Percentiles rank a stretch among this genome's conserved stretches.
phyloP scores from a whole-genome alignment of 2,329 filamentous ascomycete species.

The Diaporthe capsici region DNA sequence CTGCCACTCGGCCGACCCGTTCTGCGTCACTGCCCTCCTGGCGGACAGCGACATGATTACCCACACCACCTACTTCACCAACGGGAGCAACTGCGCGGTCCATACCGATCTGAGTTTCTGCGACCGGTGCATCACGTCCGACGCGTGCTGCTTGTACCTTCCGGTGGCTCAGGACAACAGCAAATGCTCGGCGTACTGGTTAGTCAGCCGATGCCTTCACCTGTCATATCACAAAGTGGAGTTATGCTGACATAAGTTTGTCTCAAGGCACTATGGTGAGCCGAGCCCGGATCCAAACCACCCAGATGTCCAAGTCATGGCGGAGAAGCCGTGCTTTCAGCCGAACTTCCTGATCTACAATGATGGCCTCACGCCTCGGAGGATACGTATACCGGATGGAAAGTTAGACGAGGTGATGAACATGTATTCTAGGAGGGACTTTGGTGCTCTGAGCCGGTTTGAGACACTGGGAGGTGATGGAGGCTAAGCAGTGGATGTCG shows the following conservation, averaged over 20 bases:
- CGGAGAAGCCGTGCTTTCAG: not conserved
- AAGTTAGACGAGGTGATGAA: not conserved
- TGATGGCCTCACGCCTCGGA: not conserved
- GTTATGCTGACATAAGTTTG: not conserved
- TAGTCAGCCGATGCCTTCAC: not conserved
- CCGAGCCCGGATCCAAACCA: not conserved
- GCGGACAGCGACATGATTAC: not conserved
- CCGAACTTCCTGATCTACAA: not conserved
- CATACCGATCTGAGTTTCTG: not conserved
- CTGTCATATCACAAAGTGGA: too few relatives aligned
- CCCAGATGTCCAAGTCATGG: not conserved
- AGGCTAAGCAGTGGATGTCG: not conserved
- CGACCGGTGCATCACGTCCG: not conserved
- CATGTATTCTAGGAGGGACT: not conserved
- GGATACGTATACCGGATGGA: not conserved
- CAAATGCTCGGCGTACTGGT: not conserved
- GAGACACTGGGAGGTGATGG: not conserved
- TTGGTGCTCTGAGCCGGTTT: not conserved
- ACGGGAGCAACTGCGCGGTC: not conserved
- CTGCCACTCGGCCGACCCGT: not conserved
- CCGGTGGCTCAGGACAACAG: too few relatives aligned
- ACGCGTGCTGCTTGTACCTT: not conserved
- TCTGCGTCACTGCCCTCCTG: not conserved
- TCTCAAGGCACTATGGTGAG: not conserved
- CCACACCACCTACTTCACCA: not conserved